Base-by-base conservation (phyloP, 345 rosid species). In the Lepidium sativum region DNA sequence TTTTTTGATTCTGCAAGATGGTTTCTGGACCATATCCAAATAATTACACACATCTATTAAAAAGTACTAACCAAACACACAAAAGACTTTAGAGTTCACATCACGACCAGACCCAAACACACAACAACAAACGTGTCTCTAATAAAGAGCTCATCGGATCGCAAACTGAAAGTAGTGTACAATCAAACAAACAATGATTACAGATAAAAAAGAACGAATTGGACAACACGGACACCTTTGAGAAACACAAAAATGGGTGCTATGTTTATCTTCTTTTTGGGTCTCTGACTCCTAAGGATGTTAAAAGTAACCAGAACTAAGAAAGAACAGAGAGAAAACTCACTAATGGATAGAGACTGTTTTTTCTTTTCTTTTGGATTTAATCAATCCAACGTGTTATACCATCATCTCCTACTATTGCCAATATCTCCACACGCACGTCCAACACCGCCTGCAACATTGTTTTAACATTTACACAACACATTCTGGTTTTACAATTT, bases 341-440 rank as follows among this genome's bases (percentile, higher is more conserved):
- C 41, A 76, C 62, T 68, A 34, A 63, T 74, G 39, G 39, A 54
- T 57, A 37, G 55, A 67, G 12, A 3, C 18, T 50, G 11, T 35
- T 11, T 17, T 29, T 32, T 29, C n/a, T 3, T 51, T 82, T 31
- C 27, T 45, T 29, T 41, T 23, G 31, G 31, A 1, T 27, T 8
- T 7, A 90, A 70, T 86, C 96, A 9, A 91, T 80, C 97, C 96
- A 94, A 12, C 99, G 95, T 33, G 91, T 82, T 41, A 94, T 78
- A 20, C 99, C 92, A 42, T 92, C 98, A 9, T 86, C 95, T 29
- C 92, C 91, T 1, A 78, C 83, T 1, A 83, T 80, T 18, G 97
- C 99, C 76, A 94, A 74, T 70, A 94, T 83, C 80, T 88, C 99
- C 63, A 91, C 57, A 27, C 78, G 77, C 6, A 88, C 92, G 45